Evolutionary conservation across 176 grass and related monocot species (phyloP), one percentile per base, ranked within the genome.

Genomic region (Cymbopogon citratus): DNA sequence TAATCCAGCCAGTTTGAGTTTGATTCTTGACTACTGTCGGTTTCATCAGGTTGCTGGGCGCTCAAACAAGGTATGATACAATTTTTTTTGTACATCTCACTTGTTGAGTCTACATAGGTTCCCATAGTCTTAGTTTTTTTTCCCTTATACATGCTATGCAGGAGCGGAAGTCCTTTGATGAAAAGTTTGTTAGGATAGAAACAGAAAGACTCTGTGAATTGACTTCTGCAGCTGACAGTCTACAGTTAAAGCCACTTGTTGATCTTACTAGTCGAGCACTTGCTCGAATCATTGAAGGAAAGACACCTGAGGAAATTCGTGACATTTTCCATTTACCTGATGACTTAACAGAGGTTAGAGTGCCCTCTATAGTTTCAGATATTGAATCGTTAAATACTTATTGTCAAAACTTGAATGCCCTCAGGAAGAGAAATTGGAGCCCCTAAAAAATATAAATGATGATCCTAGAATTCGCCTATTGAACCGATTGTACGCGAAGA

Each of bases 401-500:
- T 44, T 73, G 3, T 75, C 12, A 48, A 73, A 56, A 67, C 59
- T 91, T 85, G 2, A 52, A 40, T 90, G 18, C 81, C 85, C 84
- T 57, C 88, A 99, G 97, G 97, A 99, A 90, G 97, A 99, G 89
- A 99, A 99, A 86, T 91, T 99, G 83, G 97, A 99, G 83, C 97
- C 97, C 38, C 78, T 99, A 70, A 99, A 99, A 80, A 99, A 99
- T 90, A 83, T 92, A 85, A 99, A 96, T 71, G 97, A 96, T 78
- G 97, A 99, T 85, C 93, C 93, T 71, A 90, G 97, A 74, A 99
- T 99, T 79, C 89, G 97, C 27, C 79, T 99, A 80, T 90, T 99
- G 74, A 99, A 99, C 78, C 89, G 97, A 60, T 85, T 99, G 74
- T 99, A 99, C 82, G 97, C 97, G 68, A 99, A 95, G 85, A 99